Conservation (phyloP, 345 rosid species). For the Pistacia atlantica region DNA sequence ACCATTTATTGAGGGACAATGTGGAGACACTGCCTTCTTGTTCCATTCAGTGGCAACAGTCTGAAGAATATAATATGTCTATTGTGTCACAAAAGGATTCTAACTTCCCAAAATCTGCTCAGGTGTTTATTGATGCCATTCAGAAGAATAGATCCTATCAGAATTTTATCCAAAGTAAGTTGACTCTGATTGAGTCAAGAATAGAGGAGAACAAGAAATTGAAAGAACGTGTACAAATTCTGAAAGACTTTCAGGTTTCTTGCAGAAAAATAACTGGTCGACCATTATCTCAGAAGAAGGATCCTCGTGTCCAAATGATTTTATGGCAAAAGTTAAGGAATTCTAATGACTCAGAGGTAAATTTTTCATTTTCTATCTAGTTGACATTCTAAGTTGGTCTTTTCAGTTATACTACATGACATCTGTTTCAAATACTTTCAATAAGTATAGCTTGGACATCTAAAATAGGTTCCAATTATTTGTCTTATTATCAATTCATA, state of each 20-base stretch:
- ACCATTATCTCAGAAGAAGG: slow-evolving; percentile 69
- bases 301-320: slow-evolving; percentile 73
- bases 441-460: background rate
- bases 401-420: background rate
- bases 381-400: background rate
- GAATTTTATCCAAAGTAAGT: slow-evolving; percentile 64
- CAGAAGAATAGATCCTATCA: slow-evolving; percentile 82
- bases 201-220: slow-evolving; percentile 82
- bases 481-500: background rate
- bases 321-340: slow-evolving; percentile 39
- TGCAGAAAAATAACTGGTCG: slow-evolving; percentile 65
- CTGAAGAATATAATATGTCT: slow-evolving; percentile 37
- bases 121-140: slow-evolving; percentile 66
- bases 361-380: background rate
- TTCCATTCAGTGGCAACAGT: slow-evolving; percentile 26
- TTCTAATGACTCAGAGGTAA: slow-evolving; percentile 59
- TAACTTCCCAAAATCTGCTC: slow-evolving; percentile 74
- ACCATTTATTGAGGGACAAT: slow-evolving; percentile 28
- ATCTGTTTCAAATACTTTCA: slow-evolving; percentile 1
- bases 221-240: slow-evolving; percentile 65
- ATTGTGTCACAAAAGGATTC: slow-evolving; percentile 32
- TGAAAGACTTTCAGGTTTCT: slow-evolving; percentile 71
- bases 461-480: background rate
- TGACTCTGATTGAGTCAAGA: slow-evolving; percentile 70
- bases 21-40: slow-evolving; percentile 32